Evolutionary conservation across 2,329 filamentous ascomycete species (phyloP), one percentile per base, ranked within the genome.

Genomic region (Cladosporium sp.): DNA sequence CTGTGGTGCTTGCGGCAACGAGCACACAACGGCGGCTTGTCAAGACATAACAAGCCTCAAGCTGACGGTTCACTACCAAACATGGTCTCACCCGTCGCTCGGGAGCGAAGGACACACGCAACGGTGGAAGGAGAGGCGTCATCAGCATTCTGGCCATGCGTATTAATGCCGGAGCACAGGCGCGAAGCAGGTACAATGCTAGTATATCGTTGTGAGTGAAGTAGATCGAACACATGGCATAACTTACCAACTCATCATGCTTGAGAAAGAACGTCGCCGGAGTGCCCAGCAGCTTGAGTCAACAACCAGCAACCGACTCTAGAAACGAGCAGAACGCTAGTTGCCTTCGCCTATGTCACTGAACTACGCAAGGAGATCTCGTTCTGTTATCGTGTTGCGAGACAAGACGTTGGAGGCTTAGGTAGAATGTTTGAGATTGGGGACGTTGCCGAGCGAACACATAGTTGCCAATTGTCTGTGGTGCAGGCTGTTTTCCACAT

Each of bases 291-390:
- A 8, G n/a, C 21, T 8, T 13, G n/a, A 46, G 39, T 46, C 39
- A 46, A 46, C n/a, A 8, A 46, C n/a, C 39, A 46, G n/a, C n/a
- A 21, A 46, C 39, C 39, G 3, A 23, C 14, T n/a, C 18, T 8
- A 34, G 51, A 56, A 56, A 56, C 51, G 51, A 56, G 51, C 28
- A 56, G 51, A 56, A 8, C 16, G 8, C 51, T 56, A 28, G 28
- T 34, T 7, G 14, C 51, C 51, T n/a, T 56, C 51, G 51, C 51
- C 23, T 56, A 11, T 23, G n/a, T 21, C 39, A 21, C 39, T 46
- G 8, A 46, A 7, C n/a, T 46, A 46, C 8, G n/a, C n/a, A 46
- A 46, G 4, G n/a, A 46, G n/a, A 21, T 23, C 39, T 23, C 3
- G 7, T 46, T 46, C n/a, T 8, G 39, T 21, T 46, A 46, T 46